Percentiles rank a stretch among this genome's conserved stretches.
phyloP scores from a whole-genome alignment of 371 early-diverging fungal genomes.

The Coemansia sp. region DNA sequence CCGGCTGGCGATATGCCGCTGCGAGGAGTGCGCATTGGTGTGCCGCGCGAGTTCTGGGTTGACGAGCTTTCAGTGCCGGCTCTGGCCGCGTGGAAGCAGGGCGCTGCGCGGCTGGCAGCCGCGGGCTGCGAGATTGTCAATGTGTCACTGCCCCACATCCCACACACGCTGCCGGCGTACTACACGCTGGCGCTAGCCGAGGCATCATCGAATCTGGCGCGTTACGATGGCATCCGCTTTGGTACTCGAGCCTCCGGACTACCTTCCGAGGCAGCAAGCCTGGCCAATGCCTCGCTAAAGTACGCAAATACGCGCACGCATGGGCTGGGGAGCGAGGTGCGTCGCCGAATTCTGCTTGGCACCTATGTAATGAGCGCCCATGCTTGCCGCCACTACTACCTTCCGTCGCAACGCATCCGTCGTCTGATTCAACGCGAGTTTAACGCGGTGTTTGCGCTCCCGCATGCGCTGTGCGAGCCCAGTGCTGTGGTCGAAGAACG shows the following conservation, averaged over 20 bases:
- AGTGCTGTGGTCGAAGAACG: not conserved
- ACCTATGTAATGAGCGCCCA: constrained; percentile 79
- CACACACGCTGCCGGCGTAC: constrained; percentile 78
- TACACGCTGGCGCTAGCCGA: constrained; percentile 89
- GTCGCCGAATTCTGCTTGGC: constrained; percentile 79
- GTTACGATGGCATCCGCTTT: constrained; percentile 86
- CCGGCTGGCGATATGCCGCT: constrained; percentile 28
- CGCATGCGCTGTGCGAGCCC: constrained; percentile 51
- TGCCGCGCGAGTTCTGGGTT: constrained; percentile 78
- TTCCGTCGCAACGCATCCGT: constrained; percentile 79
- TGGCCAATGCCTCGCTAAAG: constrained; percentile 40
- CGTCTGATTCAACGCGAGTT: constrained; percentile 79
- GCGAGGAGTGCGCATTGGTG: constrained; percentile 65
- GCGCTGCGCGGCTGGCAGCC: constrained; percentile 57
- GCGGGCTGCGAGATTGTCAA: constrained; percentile 70
- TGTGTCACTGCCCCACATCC: constrained; percentile 71
- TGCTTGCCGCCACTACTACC: constrained; percentile 67
- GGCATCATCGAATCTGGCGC: constrained; percentile 86
- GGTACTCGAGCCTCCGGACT: constrained; percentile 53
- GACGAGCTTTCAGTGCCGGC: constrained; percentile 63
- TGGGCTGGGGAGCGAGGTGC: constrained; percentile 82
- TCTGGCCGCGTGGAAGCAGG: constrained; percentile 62
- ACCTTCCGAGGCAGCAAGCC: not conserved
- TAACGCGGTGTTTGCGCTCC: constrained; percentile 63
- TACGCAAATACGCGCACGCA: constrained; percentile 65